Percentiles rank a stretch among this genome's conserved stretches.
phyloP scores from a whole-genome alignment of 768 basidiomycete species.

The Wakefieldia striispora region DNA sequence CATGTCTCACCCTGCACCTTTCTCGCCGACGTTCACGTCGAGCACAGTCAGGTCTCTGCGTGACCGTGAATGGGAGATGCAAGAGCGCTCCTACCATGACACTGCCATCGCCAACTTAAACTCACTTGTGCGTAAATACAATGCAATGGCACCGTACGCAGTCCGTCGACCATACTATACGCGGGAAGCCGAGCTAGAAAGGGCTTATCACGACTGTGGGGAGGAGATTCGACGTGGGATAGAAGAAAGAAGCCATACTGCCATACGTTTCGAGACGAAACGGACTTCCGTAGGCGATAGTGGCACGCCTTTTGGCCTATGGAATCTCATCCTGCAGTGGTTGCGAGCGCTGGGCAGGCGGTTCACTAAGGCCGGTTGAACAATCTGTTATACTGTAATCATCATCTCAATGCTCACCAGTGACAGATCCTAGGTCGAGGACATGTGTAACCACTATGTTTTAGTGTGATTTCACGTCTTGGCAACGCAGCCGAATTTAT shows the following conservation, averaged over 20 bases:
- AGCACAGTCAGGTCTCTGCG: constrained; percentile 45
- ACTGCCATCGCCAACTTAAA: constrained; percentile 71
- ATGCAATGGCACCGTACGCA: constrained; percentile 65
- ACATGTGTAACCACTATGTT: background rate
- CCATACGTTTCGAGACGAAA: constrained; percentile 1
- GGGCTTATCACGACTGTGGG: constrained; percentile 47
- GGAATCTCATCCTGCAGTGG: constrained; percentile 30
- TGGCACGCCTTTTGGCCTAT: constrained; percentile 18
- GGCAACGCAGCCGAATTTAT: constrained; percentile 14
- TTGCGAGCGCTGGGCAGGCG: constrained; percentile 14
- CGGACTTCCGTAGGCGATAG: constrained; percentile 7
- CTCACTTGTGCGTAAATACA: constrained; percentile 73
- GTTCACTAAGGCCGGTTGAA: constrained; percentile 8
- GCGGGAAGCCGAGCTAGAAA: constrained; percentile 56
- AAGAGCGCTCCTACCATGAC: constrained; percentile 67
- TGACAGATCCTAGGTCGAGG: background rate
- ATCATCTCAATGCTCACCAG: background rate
- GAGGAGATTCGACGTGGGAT: constrained; percentile 51
- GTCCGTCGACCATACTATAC: constrained; percentile 66
- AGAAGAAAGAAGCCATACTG: constrained; percentile 20
- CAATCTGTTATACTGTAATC: background rate
- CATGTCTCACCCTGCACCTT: constrained; percentile 37
- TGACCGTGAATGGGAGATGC: constrained; percentile 68
- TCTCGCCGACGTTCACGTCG: constrained; percentile 35
- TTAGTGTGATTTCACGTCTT: constrained; percentile 5